Evolutionary conservation across 495 filamentous ascomycete genomes (phyloP).

Genomic region (Niebla homalea): DNA sequence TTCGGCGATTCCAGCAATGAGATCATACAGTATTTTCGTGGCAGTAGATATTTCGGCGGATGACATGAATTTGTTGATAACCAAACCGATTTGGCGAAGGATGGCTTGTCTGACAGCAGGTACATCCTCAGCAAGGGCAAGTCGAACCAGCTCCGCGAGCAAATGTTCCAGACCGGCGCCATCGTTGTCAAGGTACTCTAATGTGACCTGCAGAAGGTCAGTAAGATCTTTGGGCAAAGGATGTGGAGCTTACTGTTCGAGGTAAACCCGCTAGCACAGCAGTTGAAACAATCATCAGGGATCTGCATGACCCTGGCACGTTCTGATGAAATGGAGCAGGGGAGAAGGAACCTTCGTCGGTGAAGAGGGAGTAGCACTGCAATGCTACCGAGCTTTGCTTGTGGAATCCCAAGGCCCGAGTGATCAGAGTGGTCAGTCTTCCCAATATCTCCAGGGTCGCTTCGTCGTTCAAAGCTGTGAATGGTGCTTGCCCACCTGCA

Average conservation of each 20-base stretch:
- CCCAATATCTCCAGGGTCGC: constrained; percentile 49
- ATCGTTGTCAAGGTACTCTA: constrained; percentile 20
- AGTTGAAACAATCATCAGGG: constrained; percentile 47
- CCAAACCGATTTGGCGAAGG: constrained; percentile 47
- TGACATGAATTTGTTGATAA: constrained; percentile 54
- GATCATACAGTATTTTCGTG: constrained; percentile 22
- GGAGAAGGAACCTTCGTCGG: constrained; percentile 20
- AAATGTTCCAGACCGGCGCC: constrained; percentile 22
- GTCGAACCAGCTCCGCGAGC: constrained; percentile 29
- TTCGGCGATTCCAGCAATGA: constrained; percentile 11
- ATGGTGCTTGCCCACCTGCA: constrained; percentile 26
- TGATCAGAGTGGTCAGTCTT: constrained; percentile 47
- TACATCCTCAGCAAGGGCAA: constrained; percentile 23
- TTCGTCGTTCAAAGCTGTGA: constrained; percentile 37
- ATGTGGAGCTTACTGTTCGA: constrained; percentile 24
- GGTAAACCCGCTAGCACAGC: constrained; percentile 45
- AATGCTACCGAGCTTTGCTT: constrained; percentile 42
- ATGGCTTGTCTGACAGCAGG: constrained; percentile 36
- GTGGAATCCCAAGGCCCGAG: constrained; percentile 37
- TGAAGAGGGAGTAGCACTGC: constrained; percentile 46
- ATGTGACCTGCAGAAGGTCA: constrained; percentile 9
- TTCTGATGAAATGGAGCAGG: constrained; percentile 30
- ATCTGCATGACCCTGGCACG: constrained; percentile 24
- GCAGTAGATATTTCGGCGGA: constrained; percentile 29
- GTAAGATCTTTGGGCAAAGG: constrained; percentile 3